Conservation (phyloP, 352 stramenopile species). For the Thraustochytrium sp. region DNA sequence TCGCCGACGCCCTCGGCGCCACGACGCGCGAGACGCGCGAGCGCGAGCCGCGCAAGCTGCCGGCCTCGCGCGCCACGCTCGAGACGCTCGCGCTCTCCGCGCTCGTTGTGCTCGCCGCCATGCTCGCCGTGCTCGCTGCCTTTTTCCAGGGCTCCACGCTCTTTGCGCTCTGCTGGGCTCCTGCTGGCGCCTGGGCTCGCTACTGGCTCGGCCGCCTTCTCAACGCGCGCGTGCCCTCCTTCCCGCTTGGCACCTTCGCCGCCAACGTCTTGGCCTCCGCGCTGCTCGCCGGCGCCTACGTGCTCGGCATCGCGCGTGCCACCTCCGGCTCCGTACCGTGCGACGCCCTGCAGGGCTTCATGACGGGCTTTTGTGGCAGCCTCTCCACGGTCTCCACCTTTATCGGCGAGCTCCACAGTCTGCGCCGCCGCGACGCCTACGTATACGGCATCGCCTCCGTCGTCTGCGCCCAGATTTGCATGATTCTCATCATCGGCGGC, state of each 20-base stretch:
- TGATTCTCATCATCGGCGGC: slow-evolving; percentile 31
- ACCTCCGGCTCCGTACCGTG: neutral
- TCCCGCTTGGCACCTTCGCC: slow-evolving; percentile 31
- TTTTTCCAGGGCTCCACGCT: neutral
- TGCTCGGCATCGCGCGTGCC: neutral
- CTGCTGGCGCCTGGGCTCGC: slow-evolving; percentile 8
- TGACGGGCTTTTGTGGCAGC: slow-evolving; percentile 24
- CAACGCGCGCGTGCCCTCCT: neutral
- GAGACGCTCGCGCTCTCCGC: neutral
- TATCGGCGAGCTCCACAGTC: slow-evolving; percentile 29
- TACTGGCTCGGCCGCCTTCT: slow-evolving; percentile 16
- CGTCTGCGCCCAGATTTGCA: neutral
- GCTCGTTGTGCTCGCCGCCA: neutral
- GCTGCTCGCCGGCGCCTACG: neutral
- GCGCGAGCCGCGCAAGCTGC: neutral
- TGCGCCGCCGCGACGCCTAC: neutral
- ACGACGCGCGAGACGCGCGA: neutral
- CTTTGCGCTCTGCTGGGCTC: slow-evolving; percentile 15
- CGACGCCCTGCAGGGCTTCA: slow-evolving; percentile 5
- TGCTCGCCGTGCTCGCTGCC: neutral
- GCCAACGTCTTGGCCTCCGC: slow-evolving; percentile 29
- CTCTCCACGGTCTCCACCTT: slow-evolving; percentile 39
- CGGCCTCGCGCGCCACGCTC: neutral
- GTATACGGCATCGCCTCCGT: slow-evolving; percentile 18
- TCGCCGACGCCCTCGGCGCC: neutral